Base-by-base conservation (phyloP, 768 basidiomycete genomes). In the Suillus lakei region DNA sequence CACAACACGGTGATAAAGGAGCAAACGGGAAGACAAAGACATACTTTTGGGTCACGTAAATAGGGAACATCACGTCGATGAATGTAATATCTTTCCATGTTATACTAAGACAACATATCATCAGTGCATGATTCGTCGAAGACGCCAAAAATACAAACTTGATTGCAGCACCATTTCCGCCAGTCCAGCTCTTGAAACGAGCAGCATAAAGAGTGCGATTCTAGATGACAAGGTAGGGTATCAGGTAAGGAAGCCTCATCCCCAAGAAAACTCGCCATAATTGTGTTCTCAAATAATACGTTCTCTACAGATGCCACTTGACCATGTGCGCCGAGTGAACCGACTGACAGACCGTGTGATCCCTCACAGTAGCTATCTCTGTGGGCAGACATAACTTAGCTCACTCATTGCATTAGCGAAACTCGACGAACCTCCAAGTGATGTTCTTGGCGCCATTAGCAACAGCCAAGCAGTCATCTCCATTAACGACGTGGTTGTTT, bases 111-210 rank as follows among this genome's bases (percentile, higher is more conserved):
- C 3, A 39, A n/a, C 8, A 39, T 3, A 50, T 26, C 39, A 13
- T 38, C 34, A 68, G 46, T 23, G 38, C n/a, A 36, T 10, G 16
- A 39, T 48, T 8, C 41, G 34, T 58, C 3, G 2, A 50, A 43
- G 38, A 54, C 15, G 26, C 15, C 5, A 10, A 28, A 51, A 36
- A 21, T 13, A 60, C 81, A 10, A 67, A 88, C 86, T 88, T 88
- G 56, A 81, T 75, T 3, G 85, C 86, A 2, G 84, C 60, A 0
- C 88, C 87, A 64, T 86, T 85, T 38, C 87, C 87, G 0, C 87
- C 87, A 0, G 85, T 84, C 86, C 86, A 88, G 71, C 88, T 89
- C 77, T 88, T 88, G 78, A 88, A 89, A 9, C 87, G 82, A 21
- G 86, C 87, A 9, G 77, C 87, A 63, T 88, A 88, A 3, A 88